These are phyloP conservation scores for Meripilus lineatus DNA, from an alignment of 1,284 basidiomycete species.

Conservation along the genomic window DNA sequence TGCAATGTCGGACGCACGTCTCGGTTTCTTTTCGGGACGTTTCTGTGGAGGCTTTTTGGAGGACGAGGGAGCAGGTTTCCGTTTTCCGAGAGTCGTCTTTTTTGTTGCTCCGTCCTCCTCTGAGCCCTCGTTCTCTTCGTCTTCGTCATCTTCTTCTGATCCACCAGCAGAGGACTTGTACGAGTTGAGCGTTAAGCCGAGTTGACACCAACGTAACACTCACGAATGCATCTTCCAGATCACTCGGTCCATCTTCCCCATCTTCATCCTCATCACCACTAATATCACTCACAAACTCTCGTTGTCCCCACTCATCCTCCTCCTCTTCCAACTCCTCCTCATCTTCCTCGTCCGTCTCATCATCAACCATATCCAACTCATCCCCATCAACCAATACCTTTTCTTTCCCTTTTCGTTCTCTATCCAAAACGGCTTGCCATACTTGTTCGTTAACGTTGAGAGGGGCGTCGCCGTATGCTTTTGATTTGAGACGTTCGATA, in stretches of 20 bases:
- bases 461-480: conserved; percentile 96
- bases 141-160: conserved; percentile 29
- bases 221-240: conserved; percentile 67
- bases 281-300: conserved; percentile 86
- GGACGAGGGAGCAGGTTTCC: conserved; percentile 48
- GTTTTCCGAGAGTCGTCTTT: conserved; percentile 56
- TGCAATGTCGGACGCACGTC: conserved; percentile 38
- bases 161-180: too few species aligned
- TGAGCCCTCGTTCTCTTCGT: conserved; percentile 24
- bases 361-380: conserved; percentile 40
- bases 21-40: conserved; percentile 51
- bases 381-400: conserved; percentile 42
- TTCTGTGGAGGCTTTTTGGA: conserved; percentile 41
- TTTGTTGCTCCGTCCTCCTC: conserved; percentile 23
- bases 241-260: conserved; percentile 62
- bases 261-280: conserved; percentile 64
- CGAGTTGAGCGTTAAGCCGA: too few species aligned
- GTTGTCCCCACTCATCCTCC: conserved; percentile 65
- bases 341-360: conserved; percentile 45
- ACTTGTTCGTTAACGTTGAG: conserved; percentile 98
- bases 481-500: conserved; percentile 90
- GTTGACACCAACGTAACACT: too few species aligned
- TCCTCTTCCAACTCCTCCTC: conserved; percentile 50
- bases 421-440: conserved; percentile 87
- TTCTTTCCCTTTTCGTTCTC: conserved; percentile 46